These are phyloP conservation scores for Hyphopichia wangnamkhiaoensis DNA, from an alignment of 1,139 yeast genomes.

Conservation along the genomic window DNA sequence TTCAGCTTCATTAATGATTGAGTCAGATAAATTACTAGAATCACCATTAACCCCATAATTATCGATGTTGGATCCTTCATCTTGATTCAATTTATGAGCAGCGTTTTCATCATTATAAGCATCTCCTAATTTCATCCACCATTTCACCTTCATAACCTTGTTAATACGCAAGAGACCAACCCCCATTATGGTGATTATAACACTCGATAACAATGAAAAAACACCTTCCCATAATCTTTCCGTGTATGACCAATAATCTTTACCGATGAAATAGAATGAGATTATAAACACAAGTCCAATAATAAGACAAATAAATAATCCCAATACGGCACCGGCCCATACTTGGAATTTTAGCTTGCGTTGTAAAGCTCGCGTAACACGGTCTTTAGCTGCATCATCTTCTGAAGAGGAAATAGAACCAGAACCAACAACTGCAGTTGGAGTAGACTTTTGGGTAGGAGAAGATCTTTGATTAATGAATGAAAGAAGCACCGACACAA, in stretches of 20 bases:
- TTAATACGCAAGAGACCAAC: slow-evolving; percentile 80
- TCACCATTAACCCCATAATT: too few relatives aligned
- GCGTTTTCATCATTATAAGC: slow-evolving; percentile 28
- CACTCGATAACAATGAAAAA: slow-evolving; percentile 76
- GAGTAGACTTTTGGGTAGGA: slow-evolving; percentile 8
- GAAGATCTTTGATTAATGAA: slow-evolving; percentile 64
- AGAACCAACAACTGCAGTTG: neutral
- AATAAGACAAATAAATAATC: slow-evolving; percentile 70
- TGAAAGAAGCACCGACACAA: slow-evolving; percentile 80
- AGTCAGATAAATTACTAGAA: too few relatives aligned
- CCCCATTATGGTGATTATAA: slow-evolving; percentile 88
- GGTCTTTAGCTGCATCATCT: slow-evolving; percentile 1
- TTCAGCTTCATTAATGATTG: neutral
- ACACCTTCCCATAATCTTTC: slow-evolving; percentile 93
- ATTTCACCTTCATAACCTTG: slow-evolving; percentile 55
- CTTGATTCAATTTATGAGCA: slow-evolving; percentile 12
- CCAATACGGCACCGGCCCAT: slow-evolving; percentile 79
- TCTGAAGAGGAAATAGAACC: slow-evolving; percentile 2
- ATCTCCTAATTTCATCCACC: slow-evolving; percentile 50
- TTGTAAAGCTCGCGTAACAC: slow-evolving; percentile 9
- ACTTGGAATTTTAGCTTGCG: slow-evolving; percentile 60
- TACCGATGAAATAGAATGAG: slow-evolving; percentile 74
- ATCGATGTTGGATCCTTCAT: too few relatives aligned
- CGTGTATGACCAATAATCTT: slow-evolving; percentile 78
- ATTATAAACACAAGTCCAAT: slow-evolving; percentile 77